phyloP scores from a whole-genome alignment of 176 grass and related monocot genomes.

The Avena insularis region DNA sequence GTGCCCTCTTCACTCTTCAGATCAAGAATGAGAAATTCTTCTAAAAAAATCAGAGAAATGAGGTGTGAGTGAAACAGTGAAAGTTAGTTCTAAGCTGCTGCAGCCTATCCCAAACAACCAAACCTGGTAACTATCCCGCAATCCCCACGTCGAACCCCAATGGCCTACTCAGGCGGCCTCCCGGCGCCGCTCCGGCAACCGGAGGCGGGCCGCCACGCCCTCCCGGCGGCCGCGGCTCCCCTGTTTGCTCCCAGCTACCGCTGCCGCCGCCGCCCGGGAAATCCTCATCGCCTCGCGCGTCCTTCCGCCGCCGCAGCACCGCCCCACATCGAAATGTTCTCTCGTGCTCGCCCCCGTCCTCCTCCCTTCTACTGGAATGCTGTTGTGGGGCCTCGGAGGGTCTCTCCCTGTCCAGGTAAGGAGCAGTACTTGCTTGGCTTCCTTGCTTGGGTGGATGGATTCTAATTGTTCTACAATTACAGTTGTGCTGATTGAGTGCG shows the following conservation, averaged over 20 bases:
- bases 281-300: background rate
- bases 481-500: background rate
- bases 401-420: background rate
- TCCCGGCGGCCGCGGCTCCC: background rate
- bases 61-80: background rate
- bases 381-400: background rate
- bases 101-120: background rate
- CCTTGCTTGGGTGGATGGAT: background rate
- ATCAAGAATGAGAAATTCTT: background rate
- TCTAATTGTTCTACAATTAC: background rate
- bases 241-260: background rate
- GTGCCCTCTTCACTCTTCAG: background rate
- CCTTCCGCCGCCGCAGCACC: background rate
- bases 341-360: background rate
- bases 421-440: background rate
- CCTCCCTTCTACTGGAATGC: background rate
- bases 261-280: background rate
- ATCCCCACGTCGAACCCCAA: slow-evolving; percentile 1
- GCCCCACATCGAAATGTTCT: background rate
- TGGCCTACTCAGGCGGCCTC: background rate
- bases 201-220: background rate
- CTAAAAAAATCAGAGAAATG: background rate
- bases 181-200: background rate
- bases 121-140: background rate
- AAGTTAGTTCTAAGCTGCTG: background rate